These are phyloP conservation scores for Metroxylon sagu DNA, from an alignment of 176 grass and related monocot genomes.

Conservation along the genomic window DNA sequence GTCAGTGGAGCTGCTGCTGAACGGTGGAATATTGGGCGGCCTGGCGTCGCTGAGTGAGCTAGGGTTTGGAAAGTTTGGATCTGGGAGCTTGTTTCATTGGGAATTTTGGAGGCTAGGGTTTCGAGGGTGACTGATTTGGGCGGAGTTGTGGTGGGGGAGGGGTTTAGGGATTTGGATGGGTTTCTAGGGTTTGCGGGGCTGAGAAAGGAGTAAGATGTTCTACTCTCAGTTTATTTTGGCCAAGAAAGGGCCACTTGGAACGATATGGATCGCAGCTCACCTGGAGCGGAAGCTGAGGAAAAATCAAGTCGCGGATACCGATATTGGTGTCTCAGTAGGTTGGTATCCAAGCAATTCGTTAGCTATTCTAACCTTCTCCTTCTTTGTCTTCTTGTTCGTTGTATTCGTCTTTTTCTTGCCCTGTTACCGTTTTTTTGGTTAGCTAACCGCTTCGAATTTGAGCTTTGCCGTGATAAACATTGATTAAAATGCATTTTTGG, in stretches of 20 bases:
- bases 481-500: too few species aligned
- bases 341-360: slow-evolving; percentile 14
- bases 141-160: not conserved
- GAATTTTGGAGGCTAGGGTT: not conserved
- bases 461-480: too few species aligned
- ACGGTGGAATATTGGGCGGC: not conserved
- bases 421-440: too few species aligned
- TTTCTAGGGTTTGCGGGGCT: slow-evolving; percentile 26
- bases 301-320: slow-evolving; percentile 96
- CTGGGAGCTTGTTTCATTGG: slow-evolving; percentile 7
- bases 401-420: too few species aligned
- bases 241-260: slow-evolving; percentile 97
- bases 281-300: slow-evolving; percentile 94
- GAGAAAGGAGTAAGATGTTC: slow-evolving; percentile 63
- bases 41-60: slow-evolving; percentile 12
- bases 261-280: slow-evolving; percentile 99
- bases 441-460: too few species aligned
- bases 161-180: slow-evolving; percentile 10
- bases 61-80: slow-evolving; percentile 10
- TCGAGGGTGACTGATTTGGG: slow-evolving; percentile 4
- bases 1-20: not conserved
- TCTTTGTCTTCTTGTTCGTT: not conserved
- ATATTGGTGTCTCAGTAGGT: slow-evolving; percentile 99
- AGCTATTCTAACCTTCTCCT: not conserved
- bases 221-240: slow-evolving; percentile 99